These are phyloP conservation scores for Trapa incisa DNA, from an alignment of 345 rosid genomes.

Conservation along the genomic window DNA sequence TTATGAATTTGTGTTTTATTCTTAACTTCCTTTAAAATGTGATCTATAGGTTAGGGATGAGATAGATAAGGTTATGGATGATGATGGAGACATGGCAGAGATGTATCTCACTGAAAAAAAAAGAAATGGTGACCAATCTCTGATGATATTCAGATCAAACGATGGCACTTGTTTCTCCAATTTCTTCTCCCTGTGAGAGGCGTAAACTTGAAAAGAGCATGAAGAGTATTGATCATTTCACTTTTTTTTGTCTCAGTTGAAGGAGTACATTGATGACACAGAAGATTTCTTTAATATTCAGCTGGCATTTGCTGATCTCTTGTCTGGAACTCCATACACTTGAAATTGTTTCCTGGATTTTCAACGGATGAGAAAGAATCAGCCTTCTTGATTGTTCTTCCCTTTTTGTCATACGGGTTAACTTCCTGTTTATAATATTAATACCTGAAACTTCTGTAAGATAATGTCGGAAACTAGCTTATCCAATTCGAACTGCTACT, in stretches of 20 bases:
- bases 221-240: slow-evolving; percentile 4
- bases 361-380: not conserved
- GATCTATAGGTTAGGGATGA: slow-evolving; percentile 71
- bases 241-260: slow-evolving; percentile 43
- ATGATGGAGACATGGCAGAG: slow-evolving; percentile 99
- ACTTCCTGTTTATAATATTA: not conserved
- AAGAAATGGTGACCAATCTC: slow-evolving; percentile 71
- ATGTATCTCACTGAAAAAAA: slow-evolving; percentile 93
- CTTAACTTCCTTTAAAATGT: not conserved
- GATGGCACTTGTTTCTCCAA: slow-evolving; percentile 97
- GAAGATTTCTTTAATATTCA: slow-evolving; percentile 98
- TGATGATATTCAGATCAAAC: slow-evolving; percentile 54
- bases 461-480: slow-evolving; percentile 90
- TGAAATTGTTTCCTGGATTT: not conserved
- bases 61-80: slow-evolving; percentile 99
- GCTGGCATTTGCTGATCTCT: slow-evolving; percentile 34
- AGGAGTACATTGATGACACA: slow-evolving; percentile 94
- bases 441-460: slow-evolving; percentile 31
- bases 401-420: not conserved
- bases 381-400: not conserved
- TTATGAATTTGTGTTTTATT: slow-evolving; percentile 10
- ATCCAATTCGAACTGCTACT: slow-evolving; percentile 91
- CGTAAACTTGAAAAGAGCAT: slow-evolving; percentile 75
- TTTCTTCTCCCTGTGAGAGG: slow-evolving; percentile 72
- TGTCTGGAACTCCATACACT: not conserved